These are phyloP conservation scores for Neodidymelliopsis sp. DNA, from an alignment of 2,329 filamentous ascomycete genomes.

Conservation along the genomic window DNA sequence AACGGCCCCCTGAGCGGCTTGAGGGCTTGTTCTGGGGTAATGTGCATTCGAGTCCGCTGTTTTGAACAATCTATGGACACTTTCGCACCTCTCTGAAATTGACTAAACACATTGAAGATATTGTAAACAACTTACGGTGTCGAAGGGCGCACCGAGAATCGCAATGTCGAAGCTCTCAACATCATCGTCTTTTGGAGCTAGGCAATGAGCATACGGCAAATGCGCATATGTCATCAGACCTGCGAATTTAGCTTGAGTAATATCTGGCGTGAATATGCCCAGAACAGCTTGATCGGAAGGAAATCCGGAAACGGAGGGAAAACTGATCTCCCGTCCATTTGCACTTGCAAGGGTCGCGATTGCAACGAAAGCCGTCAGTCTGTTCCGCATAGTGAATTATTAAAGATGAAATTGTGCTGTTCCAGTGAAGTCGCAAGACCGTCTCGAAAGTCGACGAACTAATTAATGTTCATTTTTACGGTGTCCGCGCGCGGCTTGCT, in stretches of 20 bases:
- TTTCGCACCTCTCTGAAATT: too few relatives aligned
- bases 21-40: too few relatives aligned
- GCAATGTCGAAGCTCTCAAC: slow-evolving; percentile 58
- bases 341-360: neutral
- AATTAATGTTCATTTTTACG: neutral
- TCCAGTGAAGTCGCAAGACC: neutral
- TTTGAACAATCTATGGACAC: too few relatives aligned
- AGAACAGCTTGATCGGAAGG: slow-evolving; percentile 44
- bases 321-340: slow-evolving; percentile 52
- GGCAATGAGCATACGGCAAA: slow-evolving; percentile 58
- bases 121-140: slow-evolving; percentile 51
- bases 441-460: neutral
- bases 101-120: too few relatives aligned
- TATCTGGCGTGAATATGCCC: slow-evolving; percentile 30
- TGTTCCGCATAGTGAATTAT: neutral
- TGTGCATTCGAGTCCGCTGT: too few relatives aligned
- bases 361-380: neutral
- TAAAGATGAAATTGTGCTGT: neutral
- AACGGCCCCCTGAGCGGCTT: too few relatives aligned
- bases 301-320: slow-evolving; percentile 50
- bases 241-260: slow-evolving; percentile 46
- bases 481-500: slow-evolving; percentile 2
- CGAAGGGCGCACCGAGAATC: slow-evolving; percentile 58
- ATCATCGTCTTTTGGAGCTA: slow-evolving; percentile 45
- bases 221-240: slow-evolving; percentile 59